Evolutionary conservation across 2,329 filamentous ascomycete species (phyloP).

Genomic region (Venturia nashicola): DNA sequence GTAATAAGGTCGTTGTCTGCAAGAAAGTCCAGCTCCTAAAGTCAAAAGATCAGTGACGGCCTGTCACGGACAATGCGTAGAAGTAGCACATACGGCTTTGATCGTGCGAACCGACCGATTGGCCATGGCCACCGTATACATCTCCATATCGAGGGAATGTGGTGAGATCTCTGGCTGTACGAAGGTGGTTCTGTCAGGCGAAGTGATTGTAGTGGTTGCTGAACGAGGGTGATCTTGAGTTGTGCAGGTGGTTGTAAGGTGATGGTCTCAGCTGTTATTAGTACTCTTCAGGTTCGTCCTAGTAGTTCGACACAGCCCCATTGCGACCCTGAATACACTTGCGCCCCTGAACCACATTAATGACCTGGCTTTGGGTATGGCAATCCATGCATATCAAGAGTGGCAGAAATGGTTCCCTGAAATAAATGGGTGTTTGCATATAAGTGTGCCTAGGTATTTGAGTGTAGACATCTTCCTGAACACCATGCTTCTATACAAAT

Average conservation of each 20-base stretch:
- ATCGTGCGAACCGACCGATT: slow-evolving; percentile 80
- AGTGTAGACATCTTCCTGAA: background rate
- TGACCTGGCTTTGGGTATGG: background rate
- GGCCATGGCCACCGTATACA: slow-evolving; percentile 46
- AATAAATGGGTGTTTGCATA: background rate
- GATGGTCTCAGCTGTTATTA: background rate
- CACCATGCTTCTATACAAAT: background rate
- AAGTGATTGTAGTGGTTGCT: background rate
- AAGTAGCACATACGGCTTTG: slow-evolving; percentile 53
- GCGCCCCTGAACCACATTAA: background rate
- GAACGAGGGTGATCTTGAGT: background rate
- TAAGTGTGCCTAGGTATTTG: background rate
- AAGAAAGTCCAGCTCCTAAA: slow-evolving; percentile 80
- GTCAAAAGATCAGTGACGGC: slow-evolving; percentile 10
- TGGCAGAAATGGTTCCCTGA: background rate
- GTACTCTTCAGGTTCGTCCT: too few relatives aligned
- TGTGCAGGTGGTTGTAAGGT: background rate
- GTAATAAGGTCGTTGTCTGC: slow-evolving; percentile 71
- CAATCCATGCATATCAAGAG: background rate
- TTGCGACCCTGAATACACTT: background rate
- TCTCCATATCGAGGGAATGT: slow-evolving; percentile 18
- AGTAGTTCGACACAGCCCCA: background rate
- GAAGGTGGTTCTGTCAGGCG: background rate
- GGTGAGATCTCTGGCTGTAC: background rate
- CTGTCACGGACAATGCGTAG: slow-evolving; percentile 4